Percentiles rank a stretch among this genome's conserved stretches.
phyloP scores from a whole-genome alignment of 306 rosid species.

The Rosa chinensis region DNA sequence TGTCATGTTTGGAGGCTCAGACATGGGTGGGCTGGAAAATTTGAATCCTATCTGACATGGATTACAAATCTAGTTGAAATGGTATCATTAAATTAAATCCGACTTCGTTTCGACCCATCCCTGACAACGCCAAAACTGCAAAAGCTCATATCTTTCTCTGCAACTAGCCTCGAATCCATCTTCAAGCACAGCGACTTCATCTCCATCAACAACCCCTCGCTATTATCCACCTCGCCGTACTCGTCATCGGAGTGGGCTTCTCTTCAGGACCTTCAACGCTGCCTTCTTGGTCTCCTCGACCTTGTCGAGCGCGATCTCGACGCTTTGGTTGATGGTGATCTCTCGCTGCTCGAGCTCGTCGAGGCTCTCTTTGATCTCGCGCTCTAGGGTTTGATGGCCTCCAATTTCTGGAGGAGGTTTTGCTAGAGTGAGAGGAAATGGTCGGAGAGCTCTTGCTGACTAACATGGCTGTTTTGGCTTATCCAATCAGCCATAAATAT shows the following conservation, averaged over 20 bases:
- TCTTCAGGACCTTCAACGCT: slow-evolving; percentile 45
- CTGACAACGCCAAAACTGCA: too few species aligned
- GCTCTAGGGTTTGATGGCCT: slow-evolving; percentile 61
- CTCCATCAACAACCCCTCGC: slow-evolving; percentile 54
- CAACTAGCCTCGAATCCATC: slow-evolving; percentile 51
- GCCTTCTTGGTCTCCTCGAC: slow-evolving; percentile 58
- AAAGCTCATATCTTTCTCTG: too few species aligned
- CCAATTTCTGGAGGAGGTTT: slow-evolving; percentile 63
- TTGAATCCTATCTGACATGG: too few species aligned
- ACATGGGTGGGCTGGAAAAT: too few species aligned
- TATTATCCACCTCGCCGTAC: slow-evolving; percentile 76
- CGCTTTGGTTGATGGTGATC: slow-evolving; percentile 53
- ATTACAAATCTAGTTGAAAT: too few species aligned
- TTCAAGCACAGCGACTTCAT: slow-evolving; percentile 61
- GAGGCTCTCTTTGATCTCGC: slow-evolving; percentile 60
- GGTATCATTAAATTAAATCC: too few species aligned
- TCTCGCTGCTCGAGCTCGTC: slow-evolving; percentile 75
- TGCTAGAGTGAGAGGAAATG: slow-evolving; percentile 79
- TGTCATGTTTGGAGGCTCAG: too few species aligned
- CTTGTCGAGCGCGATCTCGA: slow-evolving; percentile 67
- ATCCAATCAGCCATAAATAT: too few species aligned
- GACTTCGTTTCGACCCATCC: too few species aligned
- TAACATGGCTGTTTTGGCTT: too few species aligned
- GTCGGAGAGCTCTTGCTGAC: slow-evolving; percentile 86
- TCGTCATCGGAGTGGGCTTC: slow-evolving; percentile 32